A percentile compares a stretch with the other conserved stretches of the same genome.
Evolutionary conservation across 2,329 filamentous ascomycete species (phyloP).

Genomic region (Colletotrichum somersetense): DNA sequence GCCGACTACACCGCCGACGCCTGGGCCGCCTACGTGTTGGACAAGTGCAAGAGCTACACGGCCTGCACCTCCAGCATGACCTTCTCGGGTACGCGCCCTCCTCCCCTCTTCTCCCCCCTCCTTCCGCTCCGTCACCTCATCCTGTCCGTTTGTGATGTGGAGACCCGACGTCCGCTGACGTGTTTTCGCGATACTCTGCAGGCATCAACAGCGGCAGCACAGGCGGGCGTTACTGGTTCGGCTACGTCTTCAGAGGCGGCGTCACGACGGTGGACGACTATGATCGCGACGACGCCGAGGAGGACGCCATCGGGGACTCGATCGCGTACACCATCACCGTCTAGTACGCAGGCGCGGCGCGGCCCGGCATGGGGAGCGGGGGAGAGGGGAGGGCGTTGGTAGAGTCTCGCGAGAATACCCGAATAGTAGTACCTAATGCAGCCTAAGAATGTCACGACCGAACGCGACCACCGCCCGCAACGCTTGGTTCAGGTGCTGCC

Average conservation of each 20-base stretch:
- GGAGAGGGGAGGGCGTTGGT: background rate
- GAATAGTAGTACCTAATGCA: background rate
- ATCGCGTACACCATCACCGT: background rate
- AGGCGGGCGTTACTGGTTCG: conserved; percentile 4
- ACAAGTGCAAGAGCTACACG: background rate
- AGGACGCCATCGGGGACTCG: background rate
- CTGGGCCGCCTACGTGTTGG: conserved; percentile 8
- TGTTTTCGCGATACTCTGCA: background rate
- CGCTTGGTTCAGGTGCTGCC: background rate
- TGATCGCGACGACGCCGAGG: background rate
- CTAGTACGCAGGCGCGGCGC: background rate
- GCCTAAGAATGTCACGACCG: background rate
- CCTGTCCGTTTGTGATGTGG: background rate
- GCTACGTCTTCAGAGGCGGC: background rate
- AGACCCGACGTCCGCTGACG: background rate
- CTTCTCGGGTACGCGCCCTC: background rate
- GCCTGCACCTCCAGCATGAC: conserved; percentile 4
- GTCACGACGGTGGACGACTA: background rate
- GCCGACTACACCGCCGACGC: background rate
- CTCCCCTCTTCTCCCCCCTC: no score
- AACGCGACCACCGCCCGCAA: background rate
- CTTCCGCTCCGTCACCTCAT: background rate
- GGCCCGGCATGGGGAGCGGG: background rate
- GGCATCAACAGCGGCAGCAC: conserved; percentile 14
- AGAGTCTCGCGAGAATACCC: background rate